phyloP scores from a whole-genome alignment of 176 grass and related monocot genomes.

The Ensete ventricosum region DNA sequence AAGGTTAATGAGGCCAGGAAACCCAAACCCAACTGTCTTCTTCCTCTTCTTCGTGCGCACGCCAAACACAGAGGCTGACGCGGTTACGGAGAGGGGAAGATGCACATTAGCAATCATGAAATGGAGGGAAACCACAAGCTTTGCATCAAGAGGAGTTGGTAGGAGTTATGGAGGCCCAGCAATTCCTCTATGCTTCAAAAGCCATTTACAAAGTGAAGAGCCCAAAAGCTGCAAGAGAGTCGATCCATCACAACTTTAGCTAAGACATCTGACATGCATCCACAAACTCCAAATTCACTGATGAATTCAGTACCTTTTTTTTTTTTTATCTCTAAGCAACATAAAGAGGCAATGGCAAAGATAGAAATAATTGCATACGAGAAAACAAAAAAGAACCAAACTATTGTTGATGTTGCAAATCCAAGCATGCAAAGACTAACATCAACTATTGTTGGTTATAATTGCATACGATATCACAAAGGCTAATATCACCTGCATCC shows the following conservation, averaged over 20 bases:
- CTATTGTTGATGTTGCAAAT: background rate
- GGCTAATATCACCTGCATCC: background rate
- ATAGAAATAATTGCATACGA: too few relatives aligned
- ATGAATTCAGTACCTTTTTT: too few relatives aligned
- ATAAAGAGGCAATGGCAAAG: too few relatives aligned
- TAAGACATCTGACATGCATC: too few relatives aligned
- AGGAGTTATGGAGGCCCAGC: background rate
- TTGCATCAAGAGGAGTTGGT: conserved; percentile 1
- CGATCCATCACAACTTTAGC: background rate
- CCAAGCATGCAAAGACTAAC: background rate
- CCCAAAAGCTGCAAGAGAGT: background rate
- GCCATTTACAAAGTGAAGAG: conserved; percentile 1
- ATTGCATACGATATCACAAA: background rate
- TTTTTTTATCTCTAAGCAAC: too few relatives aligned
- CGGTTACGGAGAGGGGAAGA: conserved; percentile 19
- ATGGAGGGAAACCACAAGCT: background rate
- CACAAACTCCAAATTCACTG: too few relatives aligned
- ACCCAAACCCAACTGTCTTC: background rate
- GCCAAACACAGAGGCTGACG: conserved; percentile 21
- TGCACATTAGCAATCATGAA: conserved; percentile 15
- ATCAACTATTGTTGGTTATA: background rate
- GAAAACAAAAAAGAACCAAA: background rate
- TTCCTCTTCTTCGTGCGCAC: conserved; percentile 23
- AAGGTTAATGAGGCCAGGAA: background rate
- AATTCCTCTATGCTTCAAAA: background rate